Conservation (phyloP, 192 early-diverging fungal genomes). For the Backusella mclennaniae region DNA sequence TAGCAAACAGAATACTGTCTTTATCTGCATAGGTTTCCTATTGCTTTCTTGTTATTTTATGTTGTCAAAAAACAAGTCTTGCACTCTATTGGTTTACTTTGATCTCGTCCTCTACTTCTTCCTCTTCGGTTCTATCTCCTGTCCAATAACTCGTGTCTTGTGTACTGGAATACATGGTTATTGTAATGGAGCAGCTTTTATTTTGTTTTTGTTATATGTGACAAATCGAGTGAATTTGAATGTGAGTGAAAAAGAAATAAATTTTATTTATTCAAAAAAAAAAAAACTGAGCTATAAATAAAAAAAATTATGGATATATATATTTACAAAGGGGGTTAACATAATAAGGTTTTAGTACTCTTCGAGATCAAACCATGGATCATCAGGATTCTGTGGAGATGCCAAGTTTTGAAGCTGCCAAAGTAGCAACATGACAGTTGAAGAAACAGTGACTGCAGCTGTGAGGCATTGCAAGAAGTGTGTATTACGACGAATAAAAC, state of each 20-base stretch:
- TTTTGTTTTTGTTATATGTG: no score
- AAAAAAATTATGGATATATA: not conserved
- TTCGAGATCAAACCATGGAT: slow-evolving; percentile 18
- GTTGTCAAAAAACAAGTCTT: not conserved
- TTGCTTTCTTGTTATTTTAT: not conserved
- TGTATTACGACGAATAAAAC: slow-evolving; percentile 2
- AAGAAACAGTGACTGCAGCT: slow-evolving; percentile 26
- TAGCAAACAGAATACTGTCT: slow-evolving; percentile 52
- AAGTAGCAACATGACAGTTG: slow-evolving; percentile 24
- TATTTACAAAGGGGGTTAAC: not conserved
- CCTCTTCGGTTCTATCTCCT: not conserved
- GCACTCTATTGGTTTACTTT: not conserved
- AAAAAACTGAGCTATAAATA: not conserved
- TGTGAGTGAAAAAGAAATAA: not conserved
- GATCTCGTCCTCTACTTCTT: not conserved
- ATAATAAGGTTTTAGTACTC: not conserved
- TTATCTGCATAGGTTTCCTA: slow-evolving; percentile 20
- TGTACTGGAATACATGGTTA: not conserved
- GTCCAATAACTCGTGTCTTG: not conserved
- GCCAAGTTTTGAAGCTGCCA: slow-evolving; percentile 29
- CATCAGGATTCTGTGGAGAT: slow-evolving; percentile 1
- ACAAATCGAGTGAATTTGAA: not conserved
- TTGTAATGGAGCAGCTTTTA: not conserved
- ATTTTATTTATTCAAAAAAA: not conserved
- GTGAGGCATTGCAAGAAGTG: slow-evolving; percentile 18